phyloP scores from a whole-genome alignment of 805 yeast genomes.

The Candida koratica region DNA sequence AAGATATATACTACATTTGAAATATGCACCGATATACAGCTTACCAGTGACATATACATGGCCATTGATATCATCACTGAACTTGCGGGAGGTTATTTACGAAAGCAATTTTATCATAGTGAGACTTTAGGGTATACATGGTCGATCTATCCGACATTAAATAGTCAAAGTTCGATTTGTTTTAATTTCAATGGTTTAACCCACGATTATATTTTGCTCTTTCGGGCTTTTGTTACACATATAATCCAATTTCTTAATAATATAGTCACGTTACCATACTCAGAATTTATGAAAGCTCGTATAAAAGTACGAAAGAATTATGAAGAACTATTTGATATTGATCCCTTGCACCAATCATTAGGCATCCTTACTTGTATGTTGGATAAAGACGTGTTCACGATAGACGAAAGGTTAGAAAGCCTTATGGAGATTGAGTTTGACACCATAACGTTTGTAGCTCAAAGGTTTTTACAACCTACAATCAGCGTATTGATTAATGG shows the following conservation, averaged over 20 bases:
- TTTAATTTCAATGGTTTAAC: constrained; percentile 54
- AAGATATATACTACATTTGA: constrained; percentile 46
- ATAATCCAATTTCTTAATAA: constrained; percentile 13
- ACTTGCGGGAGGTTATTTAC: constrained; percentile 39
- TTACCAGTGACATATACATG: constrained; percentile 21
- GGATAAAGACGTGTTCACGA: constrained; percentile 53
- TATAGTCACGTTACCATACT: constrained; percentile 18
- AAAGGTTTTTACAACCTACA: constrained; percentile 2
- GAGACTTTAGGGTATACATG: constrained; percentile 55
- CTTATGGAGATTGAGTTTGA: constrained; percentile 46
- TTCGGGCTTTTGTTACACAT: constrained; percentile 29
- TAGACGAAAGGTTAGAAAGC: constrained; percentile 54
- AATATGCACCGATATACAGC: constrained; percentile 16
- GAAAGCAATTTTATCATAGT: constrained; percentile 47
- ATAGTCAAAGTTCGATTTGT: constrained; percentile 51
- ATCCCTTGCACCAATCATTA: constrained; percentile 47
- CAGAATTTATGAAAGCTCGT: constrained; percentile 43
- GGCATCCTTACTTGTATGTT: constrained; percentile 48
- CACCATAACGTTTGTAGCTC: constrained; percentile 11
- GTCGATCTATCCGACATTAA: constrained; percentile 51
- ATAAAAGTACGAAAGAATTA: constrained; percentile 46
- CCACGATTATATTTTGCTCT: constrained; percentile 33
- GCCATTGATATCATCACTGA: constrained; percentile 50
- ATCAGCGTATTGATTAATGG: constrained; percentile 10
- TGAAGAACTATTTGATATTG: constrained; percentile 37